Evolutionary conservation across 768 basidiomycete genomes (phyloP), one percentile per base, ranked within the genome.

Genomic region (Pleurotus sapidus): DNA sequence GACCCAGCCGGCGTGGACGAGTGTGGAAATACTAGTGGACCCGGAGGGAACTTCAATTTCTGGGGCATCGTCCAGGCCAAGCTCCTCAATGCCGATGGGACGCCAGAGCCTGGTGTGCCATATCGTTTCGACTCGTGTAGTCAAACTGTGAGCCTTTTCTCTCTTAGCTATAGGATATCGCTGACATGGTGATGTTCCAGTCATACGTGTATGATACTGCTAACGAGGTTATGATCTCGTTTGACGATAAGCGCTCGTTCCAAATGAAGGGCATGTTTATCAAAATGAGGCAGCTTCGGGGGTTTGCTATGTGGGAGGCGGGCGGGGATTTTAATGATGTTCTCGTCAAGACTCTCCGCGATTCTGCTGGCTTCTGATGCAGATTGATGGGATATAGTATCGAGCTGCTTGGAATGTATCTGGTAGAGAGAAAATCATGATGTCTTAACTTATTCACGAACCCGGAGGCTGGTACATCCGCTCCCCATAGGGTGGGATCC

Each of bases 261-360:
- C 68, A 81, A 60, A 77, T 72, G 55, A 89, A 91, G 68, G 88
- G 88, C 5, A 55, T 70, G 1, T 89, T 79, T 65, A 88, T 90
- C 68, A 74, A 78, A 56, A 61, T 72, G 12, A 68, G 70, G 1
- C 76, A 76, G 2, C 71, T 91, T 3, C 74, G 70, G 49, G 89
- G 89, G 1, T 89, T 88, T 65, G 70, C 84, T 1, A 80, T 88
- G 69, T 90, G 87, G 87, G 77, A 88, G 61, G 75, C 81, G 42
- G 79, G 77, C 3, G 86, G 86, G 5, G 88, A 89, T 66, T 77
- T 67, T n/a, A 46, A 80, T 2, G 73, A 86, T 63, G 79, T 84
- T 30, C 77, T 89, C 20, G 64, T 89, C 1, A 73, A 80, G 57
- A 67, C 86, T 4, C 86, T 89, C 53, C 72, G 71, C 49, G 60